Base-by-base conservation (phyloP, 2,329 filamentous ascomycete genomes). In the Apiospora malaysiana region DNA sequence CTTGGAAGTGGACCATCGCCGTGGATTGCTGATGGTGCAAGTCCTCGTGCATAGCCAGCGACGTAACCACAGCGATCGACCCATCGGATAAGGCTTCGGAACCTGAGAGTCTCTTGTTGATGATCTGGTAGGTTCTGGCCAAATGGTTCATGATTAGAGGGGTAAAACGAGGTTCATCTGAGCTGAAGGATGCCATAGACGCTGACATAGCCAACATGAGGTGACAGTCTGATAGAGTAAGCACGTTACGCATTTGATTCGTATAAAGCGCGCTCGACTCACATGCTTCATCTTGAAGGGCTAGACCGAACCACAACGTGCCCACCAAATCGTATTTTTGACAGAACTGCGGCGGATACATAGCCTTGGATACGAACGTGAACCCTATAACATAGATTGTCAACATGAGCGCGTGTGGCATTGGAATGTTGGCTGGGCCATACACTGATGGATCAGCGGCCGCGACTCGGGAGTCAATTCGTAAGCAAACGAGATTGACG, bases 281-380 rank as follows among this genome's bases (percentile, higher is more conserved):
- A 59, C 51, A 59, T 59, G 51, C 51, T 59, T 59, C 51, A 59
- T 59, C 51, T 37, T 59, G 27, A 37, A 59, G 51, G 8, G 51
- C 51, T 21, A 59, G 51, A 16, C 27, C 27, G 6, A 59, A 59
- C 51, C 51, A 59, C 10, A 59, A 8, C 4, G 51, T 59, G 18
- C n/a, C 25, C 2, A 59, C 18, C 51, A 59, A 59, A 59, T 59
- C 51, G 12, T 59, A 59, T 7, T 59, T 27, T 27, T 59, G 51
- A 8, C 51, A 59, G 27, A 59, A 59, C 7, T 37, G 27, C 16
- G 51, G 9, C 8, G 51, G 51, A 8, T 59, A 59, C 16, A 59
- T 27, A 18, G 51, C 27, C 27, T 59, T 18, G 16, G 51, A 32
- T 16, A 59, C 27, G 27, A 59, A 18, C 16, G 16, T 37, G 51